Percentiles rank a stretch among this genome's conserved stretches.
Conservation (phyloP, 1,139 yeast species). For the Wickerhamomyces sp. region DNA sequence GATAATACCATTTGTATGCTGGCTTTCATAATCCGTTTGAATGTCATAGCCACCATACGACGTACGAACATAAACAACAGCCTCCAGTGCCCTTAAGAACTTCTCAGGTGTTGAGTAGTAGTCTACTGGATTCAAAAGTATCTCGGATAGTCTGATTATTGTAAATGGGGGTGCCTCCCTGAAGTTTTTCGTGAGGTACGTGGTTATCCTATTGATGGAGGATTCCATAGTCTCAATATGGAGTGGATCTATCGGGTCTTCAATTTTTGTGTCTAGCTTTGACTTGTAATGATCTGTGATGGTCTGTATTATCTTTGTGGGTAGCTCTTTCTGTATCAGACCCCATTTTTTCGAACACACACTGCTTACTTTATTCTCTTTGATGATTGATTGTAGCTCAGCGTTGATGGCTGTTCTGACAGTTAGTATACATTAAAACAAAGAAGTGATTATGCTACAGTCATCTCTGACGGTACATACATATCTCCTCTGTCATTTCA, state of each 20-base stretch:
- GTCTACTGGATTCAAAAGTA: constrained; percentile 38
- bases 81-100: constrained; percentile 33
- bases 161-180: constrained; percentile 52
- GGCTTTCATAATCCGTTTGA: neutral
- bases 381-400: constrained; percentile 7
- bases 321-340: neutral
- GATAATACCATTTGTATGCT: neutral
- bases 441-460: too few relatives aligned
- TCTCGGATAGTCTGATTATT: constrained; percentile 48
- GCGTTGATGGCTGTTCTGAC: neutral
- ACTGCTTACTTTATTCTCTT: constrained; percentile 2
- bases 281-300: constrained; percentile 3
- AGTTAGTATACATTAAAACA: too few relatives aligned
- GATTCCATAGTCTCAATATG: constrained; percentile 18
- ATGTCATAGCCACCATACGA: too few relatives aligned
- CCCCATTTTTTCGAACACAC: constrained; percentile 5
- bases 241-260: constrained; percentile 9
- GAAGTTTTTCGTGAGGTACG: constrained; percentile 29
- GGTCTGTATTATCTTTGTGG: constrained; percentile 4
- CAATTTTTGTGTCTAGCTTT: neutral
- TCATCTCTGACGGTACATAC: too few relatives aligned
- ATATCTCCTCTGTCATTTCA: too few relatives aligned
- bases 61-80: constrained; percentile 27
- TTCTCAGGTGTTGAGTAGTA: constrained; percentile 33
- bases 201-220: constrained; percentile 20